phyloP scores from a whole-genome alignment of 805 yeast species.

The Sungouiella thailandica region DNA sequence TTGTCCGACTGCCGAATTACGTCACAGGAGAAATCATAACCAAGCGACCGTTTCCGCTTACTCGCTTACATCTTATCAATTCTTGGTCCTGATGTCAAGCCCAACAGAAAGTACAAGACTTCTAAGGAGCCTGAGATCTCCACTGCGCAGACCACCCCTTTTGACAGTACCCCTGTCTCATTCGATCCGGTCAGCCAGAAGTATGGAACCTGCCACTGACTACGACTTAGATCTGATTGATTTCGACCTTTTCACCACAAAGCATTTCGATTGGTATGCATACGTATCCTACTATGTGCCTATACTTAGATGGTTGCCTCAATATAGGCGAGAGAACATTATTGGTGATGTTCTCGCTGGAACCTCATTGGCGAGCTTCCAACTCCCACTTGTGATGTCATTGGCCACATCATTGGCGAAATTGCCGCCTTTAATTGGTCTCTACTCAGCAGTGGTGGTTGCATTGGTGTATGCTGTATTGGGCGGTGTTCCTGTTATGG shows the following conservation, averaged over 20 bases:
- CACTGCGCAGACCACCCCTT: slow-evolving; percentile 20
- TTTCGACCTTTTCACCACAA: slow-evolving; percentile 4
- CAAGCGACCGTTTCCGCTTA: too few species aligned
- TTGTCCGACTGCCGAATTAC: too few species aligned
- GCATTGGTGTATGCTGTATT: slow-evolving; percentile 73
- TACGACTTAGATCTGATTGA: slow-evolving; percentile 5
- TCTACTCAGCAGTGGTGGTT: slow-evolving; percentile 70
- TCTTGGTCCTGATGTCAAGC: slow-evolving; percentile 2
- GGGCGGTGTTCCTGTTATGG: slow-evolving; percentile 85
- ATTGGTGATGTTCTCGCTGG: slow-evolving; percentile 31
- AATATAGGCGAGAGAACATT: slow-evolving; percentile 13
- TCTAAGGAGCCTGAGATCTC: slow-evolving; percentile 1
- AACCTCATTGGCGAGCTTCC: slow-evolving; percentile 28
- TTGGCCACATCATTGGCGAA: slow-evolving; percentile 82
- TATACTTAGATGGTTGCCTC: slow-evolving; percentile 27
- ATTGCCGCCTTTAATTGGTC: slow-evolving; percentile 76
- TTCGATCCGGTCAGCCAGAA: slow-evolving; percentile 16
- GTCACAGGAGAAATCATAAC: too few species aligned
- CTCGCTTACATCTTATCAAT: too few species aligned
- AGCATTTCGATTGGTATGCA: slow-evolving; percentile 18
- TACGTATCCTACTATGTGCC: slow-evolving; percentile 30
- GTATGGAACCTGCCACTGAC: slow-evolving; percentile 13
- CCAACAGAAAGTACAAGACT: slow-evolving; percentile 6
- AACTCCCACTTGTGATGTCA: slow-evolving; percentile 51
- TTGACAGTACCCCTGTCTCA: slow-evolving; percentile 24